Base-by-base conservation (phyloP, 2,329 filamentous ascomycete genomes). In the Shiraia bambusicola region DNA sequence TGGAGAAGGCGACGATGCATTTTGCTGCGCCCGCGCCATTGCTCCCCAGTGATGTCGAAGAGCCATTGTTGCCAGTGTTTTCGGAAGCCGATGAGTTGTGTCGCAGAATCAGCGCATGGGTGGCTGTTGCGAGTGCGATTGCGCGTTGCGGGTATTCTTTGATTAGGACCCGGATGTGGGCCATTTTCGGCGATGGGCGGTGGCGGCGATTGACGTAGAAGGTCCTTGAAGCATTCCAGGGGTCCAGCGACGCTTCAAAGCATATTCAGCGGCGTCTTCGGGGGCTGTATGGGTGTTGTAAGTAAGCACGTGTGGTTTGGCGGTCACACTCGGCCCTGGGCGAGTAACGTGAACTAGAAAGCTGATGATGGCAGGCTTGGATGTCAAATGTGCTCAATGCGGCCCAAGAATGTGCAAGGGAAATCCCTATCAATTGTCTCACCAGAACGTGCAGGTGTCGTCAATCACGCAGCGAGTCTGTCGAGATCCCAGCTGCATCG, bases 1-100 rank as follows among this genome's bases (percentile, higher is more conserved):
- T 76, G 10, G 83, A 76, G 66, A 96, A 95, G 67, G 95, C 89
- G 53, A 96, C 90, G 77, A 95, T 90, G 75, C 90, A 95, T 79
- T 69, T 82, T 54, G 64, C 69, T 50, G 65, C 72, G 52, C 46
- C 67, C 19, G 51, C 15, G 48, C 42, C 69, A 67, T 59, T 69
- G 56, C 66, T 61, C 17, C 60, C 57, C 19, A 69, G 53, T 46
- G 82, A 81, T 38, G 76, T 69, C 46, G 80, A 76, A 33, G 78
- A 83, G 49, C 79, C 79, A 72, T 83, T 82, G 38, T 74, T 69
- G 50, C 56, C 56, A 45, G 52, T 58, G 35, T 44, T 42, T 64
- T 84, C 84, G 65, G 72, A 79, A n/a, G 80, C 77, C 13, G 81
- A 79, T 34, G 81, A 74, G 65, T 80, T 89, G 72, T 93, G 84